Evolutionary conservation across 2,329 filamentous ascomycete species (phyloP).

Genomic region (Hypocrella siamensis): DNA sequence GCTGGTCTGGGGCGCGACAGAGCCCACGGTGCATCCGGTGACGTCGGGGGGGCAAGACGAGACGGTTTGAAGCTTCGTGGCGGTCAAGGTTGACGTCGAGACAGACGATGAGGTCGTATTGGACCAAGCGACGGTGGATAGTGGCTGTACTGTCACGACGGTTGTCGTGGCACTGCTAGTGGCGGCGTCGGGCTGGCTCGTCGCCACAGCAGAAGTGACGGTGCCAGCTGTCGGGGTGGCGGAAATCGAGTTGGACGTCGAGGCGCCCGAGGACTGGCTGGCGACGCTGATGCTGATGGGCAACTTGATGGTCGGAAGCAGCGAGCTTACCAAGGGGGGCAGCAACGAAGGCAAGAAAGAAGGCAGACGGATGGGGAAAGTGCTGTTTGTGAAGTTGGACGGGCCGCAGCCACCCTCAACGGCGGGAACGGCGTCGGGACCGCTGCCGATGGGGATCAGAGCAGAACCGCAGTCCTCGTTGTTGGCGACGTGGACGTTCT

Average conservation of each 20-base stretch:
- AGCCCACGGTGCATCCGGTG: slow-evolving; percentile 12
- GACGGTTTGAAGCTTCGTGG: slow-evolving; percentile 14
- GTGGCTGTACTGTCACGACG: no score
- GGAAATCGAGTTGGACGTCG: no score
- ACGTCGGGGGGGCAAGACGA: slow-evolving; percentile 14
- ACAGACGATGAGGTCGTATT: background rate
- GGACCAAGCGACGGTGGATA: background rate
- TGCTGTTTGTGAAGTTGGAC: slow-evolving; percentile 4
- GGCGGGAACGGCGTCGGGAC: slow-evolving; percentile 20
- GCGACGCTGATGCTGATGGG: background rate
- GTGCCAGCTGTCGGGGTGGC: no score
- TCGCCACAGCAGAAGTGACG: no score
- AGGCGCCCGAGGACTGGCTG: background rate
- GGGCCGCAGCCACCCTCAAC: slow-evolving; percentile 14
- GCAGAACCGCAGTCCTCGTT: slow-evolving; percentile 22
- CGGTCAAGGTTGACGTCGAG: slow-evolving; percentile 13
- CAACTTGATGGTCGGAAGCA: background rate
- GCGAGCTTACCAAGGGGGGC: background rate
- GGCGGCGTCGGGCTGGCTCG: no score
- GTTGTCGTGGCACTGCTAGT: no score
- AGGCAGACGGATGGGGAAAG: slow-evolving; percentile 4
- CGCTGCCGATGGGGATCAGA: slow-evolving; percentile 20
- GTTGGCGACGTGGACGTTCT: slow-evolving; percentile 19
- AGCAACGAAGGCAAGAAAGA: background rate
- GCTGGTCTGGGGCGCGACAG: slow-evolving; percentile 13